Evolutionary conservation across 345 rosid genomes (phyloP).

Genomic region (Lepidium sativum): DNA sequence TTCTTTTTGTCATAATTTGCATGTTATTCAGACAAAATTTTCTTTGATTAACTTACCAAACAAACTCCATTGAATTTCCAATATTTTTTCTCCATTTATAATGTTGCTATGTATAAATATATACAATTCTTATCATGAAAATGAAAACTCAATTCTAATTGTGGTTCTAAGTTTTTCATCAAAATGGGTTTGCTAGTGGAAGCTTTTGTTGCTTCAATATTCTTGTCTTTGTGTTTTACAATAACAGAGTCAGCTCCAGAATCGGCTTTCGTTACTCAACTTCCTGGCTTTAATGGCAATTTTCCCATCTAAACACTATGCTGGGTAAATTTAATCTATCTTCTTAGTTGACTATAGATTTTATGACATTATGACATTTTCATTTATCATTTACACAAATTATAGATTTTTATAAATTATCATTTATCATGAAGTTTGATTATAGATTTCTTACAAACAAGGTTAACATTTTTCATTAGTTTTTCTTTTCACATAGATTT

Average conservation of each 20-base stretch:
- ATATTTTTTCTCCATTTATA: background rate
- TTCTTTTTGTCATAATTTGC: background rate
- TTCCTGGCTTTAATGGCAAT: constrained; percentile 61
- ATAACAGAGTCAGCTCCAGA: constrained; percentile 44
- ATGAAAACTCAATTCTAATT: background rate
- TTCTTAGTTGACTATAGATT: no score
- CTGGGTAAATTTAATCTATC: constrained; percentile 42
- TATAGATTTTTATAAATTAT: background rate
- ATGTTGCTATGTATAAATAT: background rate
- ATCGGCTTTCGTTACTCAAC: constrained; percentile 41
- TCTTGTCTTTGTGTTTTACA: constrained; percentile 10
- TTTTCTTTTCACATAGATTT: background rate
- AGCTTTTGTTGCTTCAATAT: constrained; percentile 8
- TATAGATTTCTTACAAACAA: background rate
- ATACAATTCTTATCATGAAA: background rate
- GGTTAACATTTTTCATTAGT: background rate
- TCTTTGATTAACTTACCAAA: background rate
- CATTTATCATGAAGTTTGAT: background rate
- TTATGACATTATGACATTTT: no score
- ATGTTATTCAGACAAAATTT: background rate
- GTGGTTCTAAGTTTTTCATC: background rate
- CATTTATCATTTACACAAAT: no score
- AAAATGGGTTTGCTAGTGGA: constrained; percentile 10
- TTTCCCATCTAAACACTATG: constrained; percentile 82
- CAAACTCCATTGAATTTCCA: background rate